phyloP scores from a whole-genome alignment of 179 eudicot genomes.

The Corrigiola litoralis region DNA sequence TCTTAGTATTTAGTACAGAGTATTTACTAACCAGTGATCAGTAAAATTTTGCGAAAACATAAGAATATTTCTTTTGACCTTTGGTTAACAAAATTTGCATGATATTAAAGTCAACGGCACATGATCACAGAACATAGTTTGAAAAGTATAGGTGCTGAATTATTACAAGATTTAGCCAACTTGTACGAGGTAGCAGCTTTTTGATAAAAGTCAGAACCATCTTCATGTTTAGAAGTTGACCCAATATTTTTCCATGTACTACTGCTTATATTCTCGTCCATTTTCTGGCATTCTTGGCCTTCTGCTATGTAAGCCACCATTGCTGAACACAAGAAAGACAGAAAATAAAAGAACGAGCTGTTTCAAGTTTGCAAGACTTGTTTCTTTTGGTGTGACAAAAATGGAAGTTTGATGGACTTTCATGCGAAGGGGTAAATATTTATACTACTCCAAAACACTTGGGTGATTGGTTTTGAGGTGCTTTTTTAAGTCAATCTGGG shows the following conservation, averaged over 20 bases:
- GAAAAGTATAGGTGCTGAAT: background rate
- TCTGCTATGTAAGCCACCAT: constrained; percentile 32
- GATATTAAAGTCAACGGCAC: background rate
- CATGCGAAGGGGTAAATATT: background rate
- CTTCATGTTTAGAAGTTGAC: constrained; percentile 25
- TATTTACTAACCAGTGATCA: too few species aligned
- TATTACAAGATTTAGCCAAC: constrained; percentile 39
- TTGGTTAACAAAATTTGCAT: background rate
- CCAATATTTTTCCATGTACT: constrained; percentile 18
- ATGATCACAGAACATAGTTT: background rate
- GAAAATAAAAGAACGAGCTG: too few species aligned
- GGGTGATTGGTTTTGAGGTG: background rate
- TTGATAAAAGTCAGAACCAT: constrained; percentile 30
- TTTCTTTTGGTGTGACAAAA: background rate
- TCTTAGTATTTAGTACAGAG: too few species aligned
- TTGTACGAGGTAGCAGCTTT: constrained; percentile 38
- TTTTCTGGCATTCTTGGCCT: constrained; percentile 27
- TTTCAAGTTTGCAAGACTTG: background rate
- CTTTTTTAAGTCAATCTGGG: background rate
- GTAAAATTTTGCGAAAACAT: background rate
- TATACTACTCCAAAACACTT: background rate
- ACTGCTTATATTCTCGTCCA: constrained; percentile 26
- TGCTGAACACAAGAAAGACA: background rate
- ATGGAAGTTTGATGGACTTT: background rate
- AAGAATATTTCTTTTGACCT: background rate